These are phyloP conservation scores for Ceratobasidium sp. DNA, from an alignment of 1,284 basidiomycete species.

Conservation along the genomic window DNA sequence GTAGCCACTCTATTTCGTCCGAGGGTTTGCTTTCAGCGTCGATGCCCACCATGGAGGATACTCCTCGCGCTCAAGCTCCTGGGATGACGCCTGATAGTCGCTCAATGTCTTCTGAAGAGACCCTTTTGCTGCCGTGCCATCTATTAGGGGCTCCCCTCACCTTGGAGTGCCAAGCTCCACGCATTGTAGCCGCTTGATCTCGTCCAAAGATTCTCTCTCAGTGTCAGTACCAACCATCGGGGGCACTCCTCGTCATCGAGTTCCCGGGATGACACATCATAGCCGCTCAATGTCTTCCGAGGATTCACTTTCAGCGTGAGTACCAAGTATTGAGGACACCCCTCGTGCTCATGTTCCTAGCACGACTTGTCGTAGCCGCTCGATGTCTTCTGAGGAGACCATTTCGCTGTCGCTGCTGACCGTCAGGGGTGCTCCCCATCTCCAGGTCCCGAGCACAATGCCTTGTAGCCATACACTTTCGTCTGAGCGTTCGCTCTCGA, in stretches of 20 bases:
- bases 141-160: background rate
- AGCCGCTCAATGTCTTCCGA: background rate
- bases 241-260: background rate
- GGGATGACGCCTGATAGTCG: background rate
- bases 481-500: constrained; percentile 16
- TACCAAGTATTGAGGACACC: background rate
- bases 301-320: background rate
- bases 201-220: background rate
- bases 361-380: background rate
- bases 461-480: constrained; percentile 20
- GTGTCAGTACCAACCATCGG: background rate
- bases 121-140: background rate
- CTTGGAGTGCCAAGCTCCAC: background rate
- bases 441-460: constrained; percentile 21
- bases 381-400: background rate
- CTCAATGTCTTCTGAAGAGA: background rate
- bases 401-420: constrained; percentile 8
- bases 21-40: background rate
- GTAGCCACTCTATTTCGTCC: background rate
- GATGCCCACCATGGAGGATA: background rate
- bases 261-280: background rate
- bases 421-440: background rate
- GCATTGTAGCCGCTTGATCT: background rate
- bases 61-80: background rate
- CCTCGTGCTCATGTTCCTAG: background rate